Evolutionary conservation across 2,329 filamentous ascomycete species (phyloP).

Genomic region (Podosphaera fusca): DNA sequence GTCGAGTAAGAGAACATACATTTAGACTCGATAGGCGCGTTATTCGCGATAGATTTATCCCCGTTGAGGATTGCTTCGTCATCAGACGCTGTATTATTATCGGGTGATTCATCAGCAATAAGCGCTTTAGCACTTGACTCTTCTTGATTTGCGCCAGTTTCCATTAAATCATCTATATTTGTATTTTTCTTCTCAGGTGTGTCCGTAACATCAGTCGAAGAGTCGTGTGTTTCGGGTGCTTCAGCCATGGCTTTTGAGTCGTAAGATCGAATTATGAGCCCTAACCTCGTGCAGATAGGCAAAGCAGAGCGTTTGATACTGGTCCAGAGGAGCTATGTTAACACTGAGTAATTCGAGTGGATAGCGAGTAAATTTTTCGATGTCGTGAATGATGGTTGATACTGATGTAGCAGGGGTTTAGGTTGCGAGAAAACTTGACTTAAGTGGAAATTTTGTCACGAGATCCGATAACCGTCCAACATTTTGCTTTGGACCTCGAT

Average conservation of each 20-base stretch:
- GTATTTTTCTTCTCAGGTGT: constrained; percentile 3
- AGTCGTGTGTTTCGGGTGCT: constrained; percentile 4
- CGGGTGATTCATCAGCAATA: constrained; percentile 5
- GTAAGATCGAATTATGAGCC: not conserved
- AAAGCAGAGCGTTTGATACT: not conserved
- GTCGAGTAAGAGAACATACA: constrained; percentile 3
- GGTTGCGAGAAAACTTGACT: not conserved
- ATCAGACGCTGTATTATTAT: constrained; percentile 7
- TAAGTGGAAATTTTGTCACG: not conserved
- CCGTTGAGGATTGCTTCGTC: constrained; percentile 5
- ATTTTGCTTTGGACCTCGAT: too few relatives aligned
- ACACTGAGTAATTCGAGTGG: not conserved
- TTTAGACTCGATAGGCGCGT: constrained; percentile 9
- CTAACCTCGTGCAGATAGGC: not conserved
- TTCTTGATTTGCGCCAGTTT: constrained; percentile 5
- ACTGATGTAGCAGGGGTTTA: not conserved
- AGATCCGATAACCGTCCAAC: not conserved
- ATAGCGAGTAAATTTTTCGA: not conserved
- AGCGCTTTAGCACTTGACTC: constrained; percentile 6
- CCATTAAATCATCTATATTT: constrained; percentile 37
- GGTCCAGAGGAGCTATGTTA: not conserved
- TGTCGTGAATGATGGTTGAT: not conserved
- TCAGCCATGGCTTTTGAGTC: constrained; percentile 8
- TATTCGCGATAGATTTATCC: constrained; percentile 9
- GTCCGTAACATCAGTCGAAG: constrained; percentile 6